Evolutionary conservation across 805 yeast genomes (phyloP), one percentile per base, ranked within the genome.

Genomic region (Candida michaelii): DNA sequence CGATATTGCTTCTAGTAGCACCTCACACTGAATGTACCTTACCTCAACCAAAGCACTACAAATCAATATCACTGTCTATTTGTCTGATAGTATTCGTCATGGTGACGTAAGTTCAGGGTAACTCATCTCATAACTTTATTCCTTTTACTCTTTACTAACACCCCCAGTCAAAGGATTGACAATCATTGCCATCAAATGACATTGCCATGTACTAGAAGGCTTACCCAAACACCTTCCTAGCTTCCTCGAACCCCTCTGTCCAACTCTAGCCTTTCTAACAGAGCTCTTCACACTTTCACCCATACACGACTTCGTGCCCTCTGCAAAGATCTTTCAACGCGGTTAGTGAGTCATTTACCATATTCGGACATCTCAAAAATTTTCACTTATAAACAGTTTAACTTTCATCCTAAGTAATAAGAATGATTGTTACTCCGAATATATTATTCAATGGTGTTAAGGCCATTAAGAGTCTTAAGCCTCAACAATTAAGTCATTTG

Each of bases 321-420:
- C 10, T 7, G 23, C 40, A 35, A 44, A 43, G 52, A 49, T 49
- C 48, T 46, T 25, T 39, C 52, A 49, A 46, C 52, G 52, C 52
- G 52, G 45, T 44, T 46, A 48, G 38, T 40, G 43, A 40, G 43
- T 40, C 43, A 40, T 40, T 40, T 32, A 42, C 52, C 50, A 41
- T 36, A 42, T 46, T 46, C 45, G 50, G 52, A 44, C 46, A 42
- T 17, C 25, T 24, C 15, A 18, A 17, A 36, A 36, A 21, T 24
- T 36, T 35, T 35, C 38, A 35, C 30, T 35, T 30, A 18, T 15
- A 17, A 31, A 18, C 14, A 25, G 11, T 14, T 30, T 5, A 21
- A 30, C 7, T 9, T 6, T n/a, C 18, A 15, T 30, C 13, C n/a
- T n/a, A n/a, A n/a, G 4, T 13, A 17, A 10, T 34, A 24, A 24